Evolutionary conservation across 1,284 basidiomycete species (phyloP), one percentile per base, ranked within the genome.

Genomic region (Abortiporus biennis): DNA sequence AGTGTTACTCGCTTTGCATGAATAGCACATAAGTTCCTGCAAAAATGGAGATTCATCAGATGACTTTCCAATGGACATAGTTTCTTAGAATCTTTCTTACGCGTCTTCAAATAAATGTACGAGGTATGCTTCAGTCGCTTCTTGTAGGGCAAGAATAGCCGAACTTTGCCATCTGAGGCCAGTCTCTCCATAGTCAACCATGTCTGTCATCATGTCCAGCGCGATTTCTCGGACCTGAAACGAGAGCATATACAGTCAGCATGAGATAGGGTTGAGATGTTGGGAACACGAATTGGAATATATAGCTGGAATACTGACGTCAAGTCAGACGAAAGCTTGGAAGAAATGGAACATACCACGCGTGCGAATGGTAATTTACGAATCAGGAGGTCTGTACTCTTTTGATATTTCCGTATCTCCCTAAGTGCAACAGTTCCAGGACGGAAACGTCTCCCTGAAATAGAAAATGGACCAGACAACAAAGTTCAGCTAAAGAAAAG

Each of bases 1-100:
- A 99, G 87, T 5, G 96, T 99, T 11, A 99, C 96, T 56, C 95
- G 86, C 66, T 96, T 97, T 21, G 96, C 95, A 61, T 99, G 96
- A 49, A 99, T 90, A 3, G 96, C 94, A 59, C 93, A 96, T 35
- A 97, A 67, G 63, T 97, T 97, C 36, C 87, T 92, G 53, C 13
- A 39, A 27, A 22, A 30, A 39, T 1, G 13, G 25, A 31, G 23
- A 35, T 32, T 21, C 9, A 36, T 32, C 40, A 9, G 8, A 16
- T 39, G 24, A 36, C 35, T 22, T 25, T n/a, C n/a, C n/a, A n/a
- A n/a, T n/a, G n/a, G n/a, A n/a, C n/a, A n/a, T n/a, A n/a, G n/a
- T n/a, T n/a, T n/a, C n/a, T n/a, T n/a, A n/a, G n/a, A n/a, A n/a
- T n/a, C n/a, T n/a, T n/a, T n/a, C 92, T 69, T 62, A 95, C 86